Conservation (phyloP, 2,329 filamentous ascomycete genomes). For the Didymella glomerata region DNA sequence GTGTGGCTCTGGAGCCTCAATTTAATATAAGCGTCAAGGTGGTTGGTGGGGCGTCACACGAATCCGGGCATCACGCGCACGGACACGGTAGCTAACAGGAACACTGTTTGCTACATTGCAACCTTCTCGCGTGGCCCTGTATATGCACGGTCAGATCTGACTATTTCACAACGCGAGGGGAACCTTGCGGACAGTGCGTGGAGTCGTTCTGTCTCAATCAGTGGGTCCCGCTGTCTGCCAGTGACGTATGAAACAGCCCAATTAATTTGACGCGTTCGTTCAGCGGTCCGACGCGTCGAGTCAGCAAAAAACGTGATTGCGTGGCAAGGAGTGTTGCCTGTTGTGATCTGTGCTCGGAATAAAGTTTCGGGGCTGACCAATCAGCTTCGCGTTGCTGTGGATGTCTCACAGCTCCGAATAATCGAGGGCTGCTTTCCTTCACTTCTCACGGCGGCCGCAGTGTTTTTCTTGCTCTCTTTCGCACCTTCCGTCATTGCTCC, state of each 20-base stretch:
- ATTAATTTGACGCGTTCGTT: conserved; percentile 1
- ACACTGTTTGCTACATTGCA: too few relatives aligned
- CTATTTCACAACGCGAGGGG: not conserved
- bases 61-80: too few relatives aligned
- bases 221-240: not conserved
- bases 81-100: not conserved
- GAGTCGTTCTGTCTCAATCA: not conserved
- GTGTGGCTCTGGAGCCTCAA: not conserved
- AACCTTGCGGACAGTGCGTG: not conserved
- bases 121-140: too few relatives aligned
- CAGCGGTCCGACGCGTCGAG: conserved; percentile 8
- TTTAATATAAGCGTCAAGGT: too few relatives aligned
- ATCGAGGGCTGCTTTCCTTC: conserved; percentile 25
- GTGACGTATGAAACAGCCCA: conserved; percentile 2
- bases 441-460: conserved; percentile 25
- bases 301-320: conserved; percentile 19
- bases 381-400: conserved; percentile 4
- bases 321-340: conserved; percentile 23
- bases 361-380: conserved; percentile 12
- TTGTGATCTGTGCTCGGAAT: conserved; percentile 11
- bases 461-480: conserved; percentile 21
- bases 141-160: too few relatives aligned
- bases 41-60: too few relatives aligned
- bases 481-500: conserved; percentile 21
- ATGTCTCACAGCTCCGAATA: conserved; percentile 32